These are phyloP conservation scores for Lasiodiplodia gonubiensis DNA, from an alignment of 2,329 filamentous ascomycete genomes.

Conservation along the genomic window DNA sequence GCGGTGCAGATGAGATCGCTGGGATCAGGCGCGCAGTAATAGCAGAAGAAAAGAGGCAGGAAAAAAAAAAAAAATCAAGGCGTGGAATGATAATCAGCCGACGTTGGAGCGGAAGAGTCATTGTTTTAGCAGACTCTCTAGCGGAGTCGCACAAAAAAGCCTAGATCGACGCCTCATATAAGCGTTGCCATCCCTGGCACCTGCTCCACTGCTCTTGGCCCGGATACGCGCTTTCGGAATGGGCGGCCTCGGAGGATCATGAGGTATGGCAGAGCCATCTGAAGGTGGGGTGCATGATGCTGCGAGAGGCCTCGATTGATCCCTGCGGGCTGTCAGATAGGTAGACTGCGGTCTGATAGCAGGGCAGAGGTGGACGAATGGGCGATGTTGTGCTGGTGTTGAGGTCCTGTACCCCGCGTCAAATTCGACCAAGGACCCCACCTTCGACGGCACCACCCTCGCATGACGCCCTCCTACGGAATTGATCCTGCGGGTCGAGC, in stretches of 20 bases:
- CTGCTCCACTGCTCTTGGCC: neutral
- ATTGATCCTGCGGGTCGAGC: neutral
- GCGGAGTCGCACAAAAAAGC: neutral
- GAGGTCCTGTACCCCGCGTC: conserved; percentile 14
- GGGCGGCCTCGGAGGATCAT: neutral
- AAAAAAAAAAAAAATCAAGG: conserved; percentile 10
- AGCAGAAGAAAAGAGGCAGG: neutral
- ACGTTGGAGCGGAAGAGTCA: conserved; percentile 19
- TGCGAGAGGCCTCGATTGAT: neutral
- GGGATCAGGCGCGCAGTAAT: neutral
- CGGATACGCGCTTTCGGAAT: neutral
- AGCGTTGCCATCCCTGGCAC: conserved; percentile 8
- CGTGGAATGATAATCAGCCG: conserved; percentile 24
- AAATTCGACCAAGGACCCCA: conserved; percentile 4
- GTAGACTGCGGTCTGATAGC: neutral
- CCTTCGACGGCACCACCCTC: conserved; percentile 16
- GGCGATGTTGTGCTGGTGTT: conserved; percentile 1
- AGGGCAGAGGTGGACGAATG: neutral
- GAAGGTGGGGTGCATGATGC: neutral
- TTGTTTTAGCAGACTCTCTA: conserved; percentile 4
- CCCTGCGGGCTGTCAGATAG: neutral
- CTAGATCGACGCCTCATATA: conserved; percentile 16
- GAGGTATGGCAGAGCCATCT: neutral
- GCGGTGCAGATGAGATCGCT: neutral
- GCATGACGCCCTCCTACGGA: neutral